Base-by-base conservation (phyloP, 176 grass and related monocot genomes). In the Tillandsia leiboldiana region DNA sequence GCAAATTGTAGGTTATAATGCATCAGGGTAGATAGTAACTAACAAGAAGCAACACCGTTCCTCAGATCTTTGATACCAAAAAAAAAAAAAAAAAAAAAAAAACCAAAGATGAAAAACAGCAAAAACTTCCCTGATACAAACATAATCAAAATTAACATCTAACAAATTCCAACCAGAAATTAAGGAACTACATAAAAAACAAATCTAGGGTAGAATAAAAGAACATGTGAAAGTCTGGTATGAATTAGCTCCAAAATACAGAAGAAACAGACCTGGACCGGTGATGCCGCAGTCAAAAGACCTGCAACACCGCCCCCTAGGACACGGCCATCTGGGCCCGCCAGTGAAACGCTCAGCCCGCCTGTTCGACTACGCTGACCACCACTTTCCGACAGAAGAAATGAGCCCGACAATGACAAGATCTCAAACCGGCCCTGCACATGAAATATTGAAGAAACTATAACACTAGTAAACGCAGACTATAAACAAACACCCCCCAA, bases 271-370 rank as follows among this genome's bases (percentile, higher is more conserved):
- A 99, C 94, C 87, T 99, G 94, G 54, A 99, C 64, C 2, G 94
- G 94, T 51, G 94, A 93, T 82, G 89, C 94, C 73, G 94, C 94
- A 63, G 83, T 90, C 28, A 99, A 77, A 70, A 88, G 87, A 63
- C 94, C 94, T 17, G 89, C 89, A 1, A 99, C 94, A 69, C 89
- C 87, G 54, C 89, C 94, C 79, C 94, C 94, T 76, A 99, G 78
- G 17, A 93, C 82, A 74, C 89, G 89, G 23, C 94, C 94, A 64
- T 99, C 94, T 48, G 94, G 89, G 49, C 89, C 87, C 3, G 94
- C 94, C 49, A 99, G 70, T 8, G 94, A 99, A 78, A 99, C 82
- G 70, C 84, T 93, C 67, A 99, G 85, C 10, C 94, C 94, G 26
- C 94, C 94, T 28, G 90, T 90, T 72, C 94, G 72, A 87, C 80